Base-by-base conservation (phyloP, 371 early-diverging fungal species). In the Mortierella sp. region DNA sequence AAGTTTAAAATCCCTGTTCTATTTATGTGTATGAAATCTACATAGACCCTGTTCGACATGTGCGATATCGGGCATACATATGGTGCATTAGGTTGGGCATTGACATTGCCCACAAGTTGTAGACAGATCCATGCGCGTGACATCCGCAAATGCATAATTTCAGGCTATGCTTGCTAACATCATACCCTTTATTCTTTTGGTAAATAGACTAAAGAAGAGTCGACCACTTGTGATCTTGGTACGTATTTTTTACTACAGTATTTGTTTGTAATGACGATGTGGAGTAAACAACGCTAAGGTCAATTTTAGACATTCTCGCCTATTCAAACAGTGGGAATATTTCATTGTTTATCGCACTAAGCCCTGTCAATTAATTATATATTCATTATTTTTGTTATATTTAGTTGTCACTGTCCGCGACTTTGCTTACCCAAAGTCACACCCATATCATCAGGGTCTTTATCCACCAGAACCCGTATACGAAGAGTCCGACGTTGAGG, bases 381-480 rank as follows among this genome's bases (percentile, higher is more conserved):
- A 53, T 35, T 45, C 54, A 42, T 53, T 32, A 47, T n/a, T 7
- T 35, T 32, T 31, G 10, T 49, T 28, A 43, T 19, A 23, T 7
- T 35, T 61, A 78, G 79, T 78, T 42, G 68, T 89, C 17, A 83
- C 83, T 26, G 75, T 92, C 23, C 88, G 92, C 31, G 94, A 94
- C 73, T 94, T 91, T 84, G 94, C 92, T n/a, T 93, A 92, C 69
- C 82, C 89, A 32, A 64, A 62, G 22, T 81, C 87, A 51, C 90
- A 90, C 54, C 90, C 89, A 19, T 85, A 87, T 40, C 89, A 90
- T 63, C 84, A 78, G 57, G 93, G 93, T 12, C 64, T 68, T 13
- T 76, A 76, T 58, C 75, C 83, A 32, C 70, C 79, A 10, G 80
- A 82, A 26, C 80, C 75, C 6, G 83, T 42, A 54, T 73, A 71